Evolutionary conservation across 805 yeast genomes (phyloP), one percentile per base, ranked within the genome.

Genomic region (Myxozyma vanderwaltii): DNA sequence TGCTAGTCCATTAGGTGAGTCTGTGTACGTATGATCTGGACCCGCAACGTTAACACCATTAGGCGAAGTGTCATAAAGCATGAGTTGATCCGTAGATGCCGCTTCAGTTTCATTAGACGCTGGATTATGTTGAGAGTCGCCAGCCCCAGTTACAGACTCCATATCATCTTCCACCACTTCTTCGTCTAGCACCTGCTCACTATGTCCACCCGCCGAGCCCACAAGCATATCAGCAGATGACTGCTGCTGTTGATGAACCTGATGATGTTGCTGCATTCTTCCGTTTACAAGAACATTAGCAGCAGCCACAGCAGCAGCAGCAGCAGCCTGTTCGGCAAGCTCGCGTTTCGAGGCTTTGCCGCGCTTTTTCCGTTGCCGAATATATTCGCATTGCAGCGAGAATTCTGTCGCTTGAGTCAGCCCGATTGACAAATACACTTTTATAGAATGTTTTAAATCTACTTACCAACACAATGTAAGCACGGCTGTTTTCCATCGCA

Each of bases 401-500:
- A 41, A 39, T 41, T 59, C 5, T 66, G 60, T 0, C 70, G 66
- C 6, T 4, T 1, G 72, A 39, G 6, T n/a, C n/a, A n/a, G n/a
- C n/a, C n/a, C n/a, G n/a, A 31, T 19, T 12, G 17, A 12, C 6
- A 13, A 15, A 17, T 23, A 26, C 17, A 23, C 7, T 29, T 29
- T 10, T 7, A 29, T 6, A 7, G 10, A 29, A 29, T 29, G 10
- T 29, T 33, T 26, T 10, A 19, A 35, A 12, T 7, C 33, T 8
- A 44, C 68, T 33, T 62, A 52, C 71, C 73, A 0, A 60, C 21
- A 55, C 83, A 80, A 58, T 77, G 81, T 1, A 70, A 63, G 62
- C 83, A 80, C 0, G 82, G 83, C 1, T 64, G 63, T 21, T 69
- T 71, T 2, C 83, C 83, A 56, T 79, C 79, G 67, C 83, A 80